Percentiles rank a stretch among this genome's conserved stretches.
Evolutionary conservation across 2,329 filamentous ascomycete species (phyloP).

Genomic region (Rhexocercosporidium sp.): DNA sequence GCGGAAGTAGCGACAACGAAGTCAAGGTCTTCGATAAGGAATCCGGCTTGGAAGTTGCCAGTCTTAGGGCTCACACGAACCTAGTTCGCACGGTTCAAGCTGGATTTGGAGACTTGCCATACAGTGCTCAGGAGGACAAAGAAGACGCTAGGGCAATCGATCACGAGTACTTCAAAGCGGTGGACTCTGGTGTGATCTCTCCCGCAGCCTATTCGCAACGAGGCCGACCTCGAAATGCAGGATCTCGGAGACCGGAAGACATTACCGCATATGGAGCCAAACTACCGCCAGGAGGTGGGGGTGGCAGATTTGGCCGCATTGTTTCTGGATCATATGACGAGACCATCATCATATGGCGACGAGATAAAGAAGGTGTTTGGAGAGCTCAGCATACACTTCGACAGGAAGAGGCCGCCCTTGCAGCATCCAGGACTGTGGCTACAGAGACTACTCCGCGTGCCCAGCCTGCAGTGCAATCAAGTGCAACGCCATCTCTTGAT

Average conservation of each 20-base stretch:
- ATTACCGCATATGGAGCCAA: slow-evolving; percentile 83
- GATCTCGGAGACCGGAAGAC: slow-evolving; percentile 75
- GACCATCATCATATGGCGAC: slow-evolving; percentile 92
- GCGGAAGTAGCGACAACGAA: slow-evolving; percentile 93
- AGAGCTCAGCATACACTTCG: slow-evolving; percentile 74
- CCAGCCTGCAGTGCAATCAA: slow-evolving; percentile 4
- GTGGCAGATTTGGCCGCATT: slow-evolving; percentile 89
- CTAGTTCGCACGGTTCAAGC: slow-evolving; percentile 95
- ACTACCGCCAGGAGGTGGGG: slow-evolving; percentile 88
- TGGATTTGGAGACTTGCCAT: slow-evolving; percentile 87
- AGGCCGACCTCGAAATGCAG: slow-evolving; percentile 55
- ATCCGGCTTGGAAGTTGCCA: slow-evolving; percentile 87
- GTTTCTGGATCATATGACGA: slow-evolving; percentile 97
- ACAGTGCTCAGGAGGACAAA: slow-evolving; percentile 76
- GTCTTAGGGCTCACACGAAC: slow-evolving; percentile 78
- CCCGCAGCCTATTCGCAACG: slow-evolving; percentile 39
- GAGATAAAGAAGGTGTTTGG: slow-evolving; percentile 85
- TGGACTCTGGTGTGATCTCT: slow-evolving; percentile 55
- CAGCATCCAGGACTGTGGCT: slow-evolving; percentile 45
- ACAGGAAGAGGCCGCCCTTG: slow-evolving; percentile 71
- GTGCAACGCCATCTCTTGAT: slow-evolving; percentile 4
- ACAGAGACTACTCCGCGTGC: slow-evolving; percentile 8
- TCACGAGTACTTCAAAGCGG: slow-evolving; percentile 68
- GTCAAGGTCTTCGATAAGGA: slow-evolving; percentile 92
- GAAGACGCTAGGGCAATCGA: slow-evolving; percentile 77